Conservation (phyloP, 2,329 filamentous ascomycete genomes). For the Erysiphe pulchra region DNA sequence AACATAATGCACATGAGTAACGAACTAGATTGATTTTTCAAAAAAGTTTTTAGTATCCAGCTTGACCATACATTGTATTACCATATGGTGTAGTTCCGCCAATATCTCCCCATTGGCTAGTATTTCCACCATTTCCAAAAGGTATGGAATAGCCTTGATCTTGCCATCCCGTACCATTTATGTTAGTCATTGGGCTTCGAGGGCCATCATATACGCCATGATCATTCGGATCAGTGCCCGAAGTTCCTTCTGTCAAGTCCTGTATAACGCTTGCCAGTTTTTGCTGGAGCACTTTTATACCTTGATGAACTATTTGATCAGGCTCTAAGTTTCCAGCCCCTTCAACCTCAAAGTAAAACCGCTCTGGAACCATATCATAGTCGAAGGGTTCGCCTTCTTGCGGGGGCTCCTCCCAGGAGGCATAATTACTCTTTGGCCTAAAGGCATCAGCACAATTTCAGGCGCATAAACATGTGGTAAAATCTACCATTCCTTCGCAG, state of each 20-base stretch:
- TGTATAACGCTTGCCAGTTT: conserved; percentile 67
- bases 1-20: too few relatives aligned
- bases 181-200: conserved; percentile 31
- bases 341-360: conserved; percentile 89
- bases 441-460: conserved; percentile 3
- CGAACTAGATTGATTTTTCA: background rate
- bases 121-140: conserved; percentile 29
- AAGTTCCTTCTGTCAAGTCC: conserved; percentile 30
- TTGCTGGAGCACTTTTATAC: conserved; percentile 67
- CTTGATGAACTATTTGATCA: conserved; percentile 67
- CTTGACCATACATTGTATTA: conserved; percentile 33
- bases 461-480: background rate
- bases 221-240: conserved; percentile 21
- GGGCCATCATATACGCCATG: conserved; percentile 28
- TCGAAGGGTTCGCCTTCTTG: conserved; percentile 72
- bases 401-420: conserved; percentile 51
- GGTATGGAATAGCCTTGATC: conserved; percentile 43
- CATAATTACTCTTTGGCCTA: conserved; percentile 63
- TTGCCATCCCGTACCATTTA: conserved; percentile 31
- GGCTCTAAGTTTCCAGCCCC: conserved; percentile 69
- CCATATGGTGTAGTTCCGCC: conserved; percentile 29
- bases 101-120: conserved; percentile 37
- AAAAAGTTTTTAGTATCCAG: conserved; percentile 2
- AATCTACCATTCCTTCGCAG: conserved; percentile 59
- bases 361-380: conserved; percentile 60